A percentile compares a stretch with the other conserved stretches of the same genome.
Evolutionary conservation across 2,329 filamentous ascomycete genomes (phyloP).

Genomic region (Neoascochyta sp.): DNA sequence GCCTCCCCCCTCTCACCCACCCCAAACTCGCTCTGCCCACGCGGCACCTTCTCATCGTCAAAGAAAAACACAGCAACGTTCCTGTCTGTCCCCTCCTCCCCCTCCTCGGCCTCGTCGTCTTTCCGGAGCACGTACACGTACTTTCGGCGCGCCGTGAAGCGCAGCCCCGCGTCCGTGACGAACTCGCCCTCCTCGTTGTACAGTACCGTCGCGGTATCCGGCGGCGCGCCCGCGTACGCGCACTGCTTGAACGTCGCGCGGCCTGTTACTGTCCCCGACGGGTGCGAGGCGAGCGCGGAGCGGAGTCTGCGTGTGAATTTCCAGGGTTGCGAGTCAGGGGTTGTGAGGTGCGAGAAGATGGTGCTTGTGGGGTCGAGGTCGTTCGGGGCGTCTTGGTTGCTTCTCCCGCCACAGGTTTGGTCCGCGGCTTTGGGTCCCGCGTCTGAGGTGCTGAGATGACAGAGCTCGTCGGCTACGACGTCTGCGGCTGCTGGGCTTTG

Average conservation of each 20-base stretch:
- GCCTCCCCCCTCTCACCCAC: conserved; percentile 34
- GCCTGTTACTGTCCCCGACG: conserved; percentile 63
- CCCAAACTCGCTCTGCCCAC: conserved; percentile 1
- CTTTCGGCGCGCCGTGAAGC: conserved; percentile 58
- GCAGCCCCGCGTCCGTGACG: conserved; percentile 51
- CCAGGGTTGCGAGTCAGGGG: conserved; percentile 51
- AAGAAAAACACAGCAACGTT: conserved; percentile 15
- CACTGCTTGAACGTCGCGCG: conserved; percentile 55
- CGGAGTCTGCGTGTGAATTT: conserved; percentile 55
- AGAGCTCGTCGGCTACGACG: too few relatives aligned
- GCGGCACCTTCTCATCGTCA: conserved; percentile 12
- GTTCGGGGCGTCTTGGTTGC: neutral
- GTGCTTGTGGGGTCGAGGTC: neutral
- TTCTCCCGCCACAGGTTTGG: too few relatives aligned
- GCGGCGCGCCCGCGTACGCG: conserved; percentile 40
- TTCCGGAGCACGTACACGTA: conserved; percentile 58
- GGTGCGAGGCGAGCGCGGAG: conserved; percentile 57
- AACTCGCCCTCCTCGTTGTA: conserved; percentile 67
- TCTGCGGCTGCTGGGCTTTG: too few relatives aligned
- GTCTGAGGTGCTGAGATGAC: too few relatives aligned
- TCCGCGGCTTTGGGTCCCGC: too few relatives aligned
- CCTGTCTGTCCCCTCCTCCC: conserved; percentile 1
- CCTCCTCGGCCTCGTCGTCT: conserved; percentile 15
- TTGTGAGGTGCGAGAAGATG: conserved; percentile 15
- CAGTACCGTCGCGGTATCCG: conserved; percentile 54